Evolutionary conservation across 495 filamentous ascomycete species (phyloP).

Genomic region (Podospora australis): DNA sequence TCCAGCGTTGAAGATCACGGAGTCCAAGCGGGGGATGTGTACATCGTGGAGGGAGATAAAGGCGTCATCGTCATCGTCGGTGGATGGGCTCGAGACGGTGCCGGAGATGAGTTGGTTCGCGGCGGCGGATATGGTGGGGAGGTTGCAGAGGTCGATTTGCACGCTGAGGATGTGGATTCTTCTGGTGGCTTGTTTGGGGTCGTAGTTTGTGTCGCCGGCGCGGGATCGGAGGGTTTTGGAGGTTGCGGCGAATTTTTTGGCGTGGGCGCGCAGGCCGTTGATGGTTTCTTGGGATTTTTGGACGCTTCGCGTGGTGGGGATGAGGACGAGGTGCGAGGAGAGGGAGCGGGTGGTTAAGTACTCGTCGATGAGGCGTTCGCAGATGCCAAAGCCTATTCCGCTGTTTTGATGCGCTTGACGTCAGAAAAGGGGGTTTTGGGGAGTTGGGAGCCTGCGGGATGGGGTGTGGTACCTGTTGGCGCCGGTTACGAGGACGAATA

Average conservation of each 20-base stretch:
- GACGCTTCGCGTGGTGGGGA: slow-evolving; percentile 57
- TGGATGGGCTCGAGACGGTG: slow-evolving; percentile 39
- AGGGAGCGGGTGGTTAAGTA: slow-evolving; percentile 65
- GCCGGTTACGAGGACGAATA: slow-evolving; percentile 60
- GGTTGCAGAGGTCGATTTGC: slow-evolving; percentile 50
- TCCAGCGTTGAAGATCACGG: slow-evolving; percentile 80
- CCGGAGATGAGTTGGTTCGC: slow-evolving; percentile 43
- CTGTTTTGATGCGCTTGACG: slow-evolving; percentile 38
- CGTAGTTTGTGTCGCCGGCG: slow-evolving; percentile 34
- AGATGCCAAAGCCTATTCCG: slow-evolving; percentile 83
- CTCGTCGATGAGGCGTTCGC: slow-evolving; percentile 82
- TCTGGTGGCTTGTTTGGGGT: slow-evolving; percentile 35
- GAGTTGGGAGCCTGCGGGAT: neutral
- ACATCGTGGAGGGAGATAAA: slow-evolving; percentile 37
- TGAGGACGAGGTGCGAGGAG: slow-evolving; percentile 55
- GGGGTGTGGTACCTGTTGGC: slow-evolving; percentile 62
- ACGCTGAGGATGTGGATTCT: slow-evolving; percentile 52
- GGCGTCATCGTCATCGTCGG: slow-evolving; percentile 19
- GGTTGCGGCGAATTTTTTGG: slow-evolving; percentile 36
- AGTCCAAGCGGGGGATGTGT: slow-evolving; percentile 65
- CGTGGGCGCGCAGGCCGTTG: slow-evolving; percentile 45
- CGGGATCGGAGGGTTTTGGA: slow-evolving; percentile 32
- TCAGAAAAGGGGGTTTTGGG: slow-evolving; percentile 6
- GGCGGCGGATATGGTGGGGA: slow-evolving; percentile 41
- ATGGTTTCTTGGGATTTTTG: slow-evolving; percentile 57